phyloP scores from a whole-genome alignment of 257 asterid genomes.

The Plectranthus barbatus region DNA sequence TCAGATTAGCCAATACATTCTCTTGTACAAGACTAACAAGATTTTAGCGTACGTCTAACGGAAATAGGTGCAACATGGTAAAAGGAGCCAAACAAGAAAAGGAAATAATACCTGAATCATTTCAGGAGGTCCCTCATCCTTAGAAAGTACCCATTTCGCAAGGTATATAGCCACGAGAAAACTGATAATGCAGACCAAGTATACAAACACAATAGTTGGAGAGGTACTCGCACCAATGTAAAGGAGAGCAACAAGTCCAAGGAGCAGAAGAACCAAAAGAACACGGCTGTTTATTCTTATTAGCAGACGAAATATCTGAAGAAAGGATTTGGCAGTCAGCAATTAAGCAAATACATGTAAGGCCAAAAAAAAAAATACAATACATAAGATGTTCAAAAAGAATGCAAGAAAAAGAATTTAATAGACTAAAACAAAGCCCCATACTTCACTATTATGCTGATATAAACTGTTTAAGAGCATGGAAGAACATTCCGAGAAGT shows the following conservation, averaged over 20 bases:
- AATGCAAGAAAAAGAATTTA: not conserved
- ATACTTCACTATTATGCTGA: not conserved
- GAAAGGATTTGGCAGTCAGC: constrained; percentile 10
- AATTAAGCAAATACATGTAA: constrained; percentile 1
- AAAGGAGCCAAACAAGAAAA: constrained; percentile 10
- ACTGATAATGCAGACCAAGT: constrained; percentile 81
- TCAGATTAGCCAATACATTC: not conserved
- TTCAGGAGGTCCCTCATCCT: constrained; percentile 99
- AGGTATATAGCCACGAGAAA: constrained; percentile 71
- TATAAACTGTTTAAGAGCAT: not conserved
- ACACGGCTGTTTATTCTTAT: constrained; percentile 77
- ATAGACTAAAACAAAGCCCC: not conserved
- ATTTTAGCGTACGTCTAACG: not conserved
- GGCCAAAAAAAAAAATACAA: not conserved
- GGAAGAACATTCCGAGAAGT: not conserved
- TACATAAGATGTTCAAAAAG: not conserved
- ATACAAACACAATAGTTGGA: constrained; percentile 81
- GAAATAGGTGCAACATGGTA: not conserved
- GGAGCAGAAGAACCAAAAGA: constrained; percentile 60
- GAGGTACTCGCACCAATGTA: constrained; percentile 91
- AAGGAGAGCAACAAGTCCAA: constrained; percentile 65
- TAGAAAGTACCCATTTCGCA: constrained; percentile 83
- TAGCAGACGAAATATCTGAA: constrained; percentile 81
- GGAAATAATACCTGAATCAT: constrained; percentile 69
- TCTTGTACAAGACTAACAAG: not conserved